Evolutionary conservation across 306 rosid species (phyloP).

Genomic region (Begonia masoniana): DNA sequence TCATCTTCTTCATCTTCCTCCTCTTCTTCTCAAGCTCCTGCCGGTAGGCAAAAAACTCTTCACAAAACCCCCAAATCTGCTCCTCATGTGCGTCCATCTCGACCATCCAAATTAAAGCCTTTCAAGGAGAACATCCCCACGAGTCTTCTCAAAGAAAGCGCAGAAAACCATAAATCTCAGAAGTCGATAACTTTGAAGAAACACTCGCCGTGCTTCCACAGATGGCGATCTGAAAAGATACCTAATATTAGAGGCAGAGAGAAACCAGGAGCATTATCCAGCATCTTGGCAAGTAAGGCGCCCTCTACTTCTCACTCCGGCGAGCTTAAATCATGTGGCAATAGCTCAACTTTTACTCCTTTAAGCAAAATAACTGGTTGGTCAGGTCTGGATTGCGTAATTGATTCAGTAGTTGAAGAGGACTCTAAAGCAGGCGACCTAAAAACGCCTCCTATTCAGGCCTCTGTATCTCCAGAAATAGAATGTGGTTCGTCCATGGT

Average conservation of each 20-base stretch:
- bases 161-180: conserved; percentile 10
- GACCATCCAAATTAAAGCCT: conserved; percentile 21
- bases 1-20: conserved; percentile 16
- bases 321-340: conserved; percentile 13
- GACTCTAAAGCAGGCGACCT: conserved; percentile 17
- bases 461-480: conserved; percentile 73
- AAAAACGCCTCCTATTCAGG: conserved; percentile 63
- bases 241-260: conserved; percentile 20
- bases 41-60: conserved; percentile 16
- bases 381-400: conserved; percentile 14
- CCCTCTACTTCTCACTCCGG: conserved; percentile 17
- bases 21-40: conserved; percentile 32
- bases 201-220: conserved; percentile 43
- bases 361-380: conserved; percentile 23
- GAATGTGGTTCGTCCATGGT: conserved; percentile 43
- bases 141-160: conserved; percentile 11
- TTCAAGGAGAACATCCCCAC: conserved; percentile 37
- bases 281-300: conserved; percentile 11
- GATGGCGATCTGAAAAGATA: conserved; percentile 49
- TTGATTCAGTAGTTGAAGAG: conserved; percentile 20
- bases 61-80: conserved; percentile 37
- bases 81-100: conserved; percentile 15
- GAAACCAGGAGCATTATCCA: conserved; percentile 25
- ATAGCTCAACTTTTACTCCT: conserved; percentile 32
- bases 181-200: conserved; percentile 17